Percentiles rank a stretch among this genome's conserved stretches.
phyloP scores from a whole-genome alignment of 2,329 filamentous ascomycete genomes.

The Scedosporium boydii region DNA sequence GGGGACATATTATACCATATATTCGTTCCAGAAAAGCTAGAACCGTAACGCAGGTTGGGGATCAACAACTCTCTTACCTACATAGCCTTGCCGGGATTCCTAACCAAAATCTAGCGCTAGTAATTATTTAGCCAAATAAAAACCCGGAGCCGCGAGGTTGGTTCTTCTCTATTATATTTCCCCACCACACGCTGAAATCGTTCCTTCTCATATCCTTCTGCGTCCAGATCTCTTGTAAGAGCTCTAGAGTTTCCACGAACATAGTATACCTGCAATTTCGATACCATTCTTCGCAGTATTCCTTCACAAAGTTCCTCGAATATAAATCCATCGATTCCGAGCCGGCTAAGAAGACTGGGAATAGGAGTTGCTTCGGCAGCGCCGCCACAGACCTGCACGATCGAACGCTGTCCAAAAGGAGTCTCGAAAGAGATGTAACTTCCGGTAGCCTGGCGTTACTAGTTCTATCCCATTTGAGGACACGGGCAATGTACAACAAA shows the following conservation, averaged over 20 bases:
- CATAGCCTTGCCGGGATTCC: too few species aligned
- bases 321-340: slow-evolving; percentile 7
- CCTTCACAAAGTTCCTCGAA: slow-evolving; percentile 6
- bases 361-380: slow-evolving; percentile 7
- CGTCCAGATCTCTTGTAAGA: slow-evolving; percentile 8
- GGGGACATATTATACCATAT: too few species aligned
- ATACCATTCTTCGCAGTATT: slow-evolving; percentile 9
- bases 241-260: slow-evolving; percentile 7
- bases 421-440: slow-evolving; percentile 3
- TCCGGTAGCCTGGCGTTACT: background rate
- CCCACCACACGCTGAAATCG: slow-evolving; percentile 8
- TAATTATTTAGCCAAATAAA: too few species aligned
- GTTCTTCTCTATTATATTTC: background rate
- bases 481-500: slow-evolving; percentile 6
- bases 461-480: slow-evolving; percentile 7
- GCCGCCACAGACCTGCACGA: slow-evolving; percentile 5
- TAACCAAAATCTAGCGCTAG: too few species aligned
- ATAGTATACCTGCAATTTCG: slow-evolving; percentile 8
- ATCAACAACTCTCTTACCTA: too few species aligned
- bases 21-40: too few species aligned
- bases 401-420: slow-evolving; percentile 6
- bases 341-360: slow-evolving; percentile 1
- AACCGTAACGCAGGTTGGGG: too few species aligned
- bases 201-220: background rate
- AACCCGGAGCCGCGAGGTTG: too few species aligned